Base-by-base conservation (phyloP, 2,329 filamentous ascomycete species). In the Fusarium abutilonis region DNA sequence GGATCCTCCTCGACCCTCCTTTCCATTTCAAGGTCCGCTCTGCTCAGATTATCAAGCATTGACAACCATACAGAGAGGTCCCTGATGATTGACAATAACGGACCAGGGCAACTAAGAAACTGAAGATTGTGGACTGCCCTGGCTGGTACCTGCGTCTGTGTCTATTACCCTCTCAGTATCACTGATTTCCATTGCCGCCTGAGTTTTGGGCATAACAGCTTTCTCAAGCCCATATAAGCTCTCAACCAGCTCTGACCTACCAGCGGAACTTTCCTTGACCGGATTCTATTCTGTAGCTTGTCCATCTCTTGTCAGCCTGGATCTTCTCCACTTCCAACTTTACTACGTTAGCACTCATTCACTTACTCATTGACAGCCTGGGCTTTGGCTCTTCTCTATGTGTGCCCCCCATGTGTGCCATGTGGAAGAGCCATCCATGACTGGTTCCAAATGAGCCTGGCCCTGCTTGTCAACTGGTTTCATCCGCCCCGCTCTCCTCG, bases 371-470 rank as follows among this genome's bases (percentile, higher is more conserved):
- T 69, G 71, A 72, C 72, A 64, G 55, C 48, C 26, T 50, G 28
- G 69, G 74, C 76, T 76, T 74, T 76, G 76, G 73, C 74, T 75
- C 72, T 73, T 53, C 52, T 54, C 53, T 62, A 54, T 48, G 55
- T 28, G 66, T 65, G 60, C 63, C 63, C 63, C 60, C 67, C 67
- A 66, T 61, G 67, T 66, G 67, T 68, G 59, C 67, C 67, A 68
- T 71, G 67, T 71, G 70, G 67, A 63, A 71, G 64, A 69, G 64
- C 64, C 60, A 70, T 71, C 66, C 70, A 73, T 72, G 73, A 73
- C 68, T 71, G 75, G 77, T 74, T 72, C 75, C 77, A 77, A 77
- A 81, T 80, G 77, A 79, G 76, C 77, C 73, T 77, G 75, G 73
- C 72, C 75, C 72, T 74, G 71, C 70, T 74, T 72, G 74, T 75